Base-by-base conservation (phyloP, 2,329 filamentous ascomycete species). In the Botrytis sinoallii region DNA sequence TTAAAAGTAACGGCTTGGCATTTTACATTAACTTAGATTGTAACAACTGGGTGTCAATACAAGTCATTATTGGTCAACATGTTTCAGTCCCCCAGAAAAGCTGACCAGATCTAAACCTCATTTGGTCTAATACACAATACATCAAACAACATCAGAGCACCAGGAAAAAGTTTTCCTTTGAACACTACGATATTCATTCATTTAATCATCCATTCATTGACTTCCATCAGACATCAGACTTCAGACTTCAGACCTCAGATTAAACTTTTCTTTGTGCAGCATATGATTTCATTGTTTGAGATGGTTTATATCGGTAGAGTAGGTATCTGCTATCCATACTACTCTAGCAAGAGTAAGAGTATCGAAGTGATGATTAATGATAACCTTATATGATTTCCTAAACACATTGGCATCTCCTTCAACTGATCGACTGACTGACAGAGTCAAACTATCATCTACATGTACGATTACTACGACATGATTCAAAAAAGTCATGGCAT, bases 91-190 rank as follows among this genome's bases (percentile, higher is more conserved):
- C 60, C 44, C 38, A 44, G 46, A 71, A 46, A 40, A n/a, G 40
- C 66, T 69, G 55, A 44, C 38, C 18, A 16, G 29, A 38, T 12
- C 65, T 67, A 67, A 52, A 1, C 65, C 44, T 20, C 9, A 18
- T 52, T 20, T 14, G 35, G 18, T 67, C 32, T 40, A 40, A 68
- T 40, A 4, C 35, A 22, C 18, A 35, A 55, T 40, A 65, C 44
- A 65, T 38, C 55, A 71, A 55, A 65, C 70, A 29, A 71, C 70
- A 66, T 71, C 70, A 65, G 69, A 55, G 29, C 22, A 65, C 52
- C 6, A 65, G 52, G 38, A 18, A 71, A 52, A 35, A 59, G 8
- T 70, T 38, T 64, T 29, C 38, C 35, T 63, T 63, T 63, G 25
- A 42, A 32, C 8, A 64, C 40, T 40, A 32, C 32, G 32, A 32